Evolutionary conservation across 441 rosid species (phyloP).

Genomic region (Erysimum pusillum): DNA sequence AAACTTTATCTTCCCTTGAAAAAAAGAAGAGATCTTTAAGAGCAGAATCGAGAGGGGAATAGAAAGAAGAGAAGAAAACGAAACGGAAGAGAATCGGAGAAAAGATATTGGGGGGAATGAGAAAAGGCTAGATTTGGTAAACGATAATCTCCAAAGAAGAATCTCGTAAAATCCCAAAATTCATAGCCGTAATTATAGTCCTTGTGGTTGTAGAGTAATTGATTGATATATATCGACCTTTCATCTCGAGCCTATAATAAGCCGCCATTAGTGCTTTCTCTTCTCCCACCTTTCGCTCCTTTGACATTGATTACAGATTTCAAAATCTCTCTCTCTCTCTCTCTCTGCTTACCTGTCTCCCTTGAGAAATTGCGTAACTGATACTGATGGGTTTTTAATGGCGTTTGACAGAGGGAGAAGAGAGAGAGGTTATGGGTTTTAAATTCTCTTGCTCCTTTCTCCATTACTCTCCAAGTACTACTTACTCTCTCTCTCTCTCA

Average conservation of each 20-base stretch:
- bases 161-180: background rate
- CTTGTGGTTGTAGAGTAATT: slow-evolving; percentile 9
- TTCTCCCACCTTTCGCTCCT: slow-evolving; percentile 43
- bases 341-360: slow-evolving; percentile 42
- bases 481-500: background rate
- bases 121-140: slow-evolving; percentile 40
- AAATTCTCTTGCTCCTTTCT: slow-evolving; percentile 46
- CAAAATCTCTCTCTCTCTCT: slow-evolving; percentile 33
- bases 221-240: slow-evolving; percentile 31
- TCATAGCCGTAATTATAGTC: slow-evolving; percentile 38
- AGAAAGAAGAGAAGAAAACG: slow-evolving; percentile 25
- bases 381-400: slow-evolving; percentile 48
- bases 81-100: slow-evolving; percentile 45
- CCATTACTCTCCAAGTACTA: slow-evolving; percentile 43
- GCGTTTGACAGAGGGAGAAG: slow-evolving; percentile 42
- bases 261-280: slow-evolving; percentile 49
- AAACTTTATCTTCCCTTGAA: slow-evolving; percentile 11
- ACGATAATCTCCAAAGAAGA: background rate
- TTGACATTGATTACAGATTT: slow-evolving; percentile 47
- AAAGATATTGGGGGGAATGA: slow-evolving; percentile 11
- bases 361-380: slow-evolving; percentile 46
- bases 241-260: slow-evolving; percentile 42
- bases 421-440: slow-evolving; percentile 47
- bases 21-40: background rate
- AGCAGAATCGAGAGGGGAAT: background rate